These are phyloP conservation scores for Neurospora cerealis DNA, from an alignment of 495 filamentous ascomycete genomes.

Conservation along the genomic window DNA sequence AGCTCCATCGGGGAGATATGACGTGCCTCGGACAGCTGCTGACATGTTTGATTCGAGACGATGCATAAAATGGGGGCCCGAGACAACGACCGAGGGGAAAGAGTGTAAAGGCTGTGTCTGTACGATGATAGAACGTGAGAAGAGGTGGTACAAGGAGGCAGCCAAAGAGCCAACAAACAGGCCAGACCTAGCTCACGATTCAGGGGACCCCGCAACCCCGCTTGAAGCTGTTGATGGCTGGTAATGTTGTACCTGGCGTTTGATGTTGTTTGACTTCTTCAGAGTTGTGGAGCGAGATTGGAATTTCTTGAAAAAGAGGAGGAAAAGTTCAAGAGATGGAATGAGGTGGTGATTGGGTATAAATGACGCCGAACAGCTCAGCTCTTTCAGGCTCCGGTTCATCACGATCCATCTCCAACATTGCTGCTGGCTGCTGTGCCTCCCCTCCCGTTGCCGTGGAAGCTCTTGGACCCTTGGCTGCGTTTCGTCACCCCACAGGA, in stretches of 20 bases:
- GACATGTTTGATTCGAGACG: conserved; percentile 2
- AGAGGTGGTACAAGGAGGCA: background rate
- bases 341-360: background rate
- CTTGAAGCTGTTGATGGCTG: background rate
- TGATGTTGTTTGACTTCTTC: background rate
- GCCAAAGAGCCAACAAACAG: background rate
- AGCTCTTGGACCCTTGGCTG: background rate
- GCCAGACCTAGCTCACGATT: background rate
- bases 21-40: background rate
- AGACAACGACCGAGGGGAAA: background rate
- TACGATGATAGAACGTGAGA: background rate
- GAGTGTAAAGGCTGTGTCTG: background rate
- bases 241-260: background rate
- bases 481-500: background rate
- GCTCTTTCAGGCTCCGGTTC: background rate
- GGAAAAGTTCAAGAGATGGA: background rate
- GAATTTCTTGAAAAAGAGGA: background rate
- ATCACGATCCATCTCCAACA: background rate
- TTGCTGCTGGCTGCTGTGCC: background rate
- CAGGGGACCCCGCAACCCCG: background rate
- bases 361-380: background rate
- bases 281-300: background rate
- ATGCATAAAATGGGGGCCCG: background rate
- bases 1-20: conserved; percentile 13
- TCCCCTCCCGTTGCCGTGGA: background rate